Base-by-base conservation (phyloP, 1,284 basidiomycete species). In the Trichosporon sp. region DNA sequence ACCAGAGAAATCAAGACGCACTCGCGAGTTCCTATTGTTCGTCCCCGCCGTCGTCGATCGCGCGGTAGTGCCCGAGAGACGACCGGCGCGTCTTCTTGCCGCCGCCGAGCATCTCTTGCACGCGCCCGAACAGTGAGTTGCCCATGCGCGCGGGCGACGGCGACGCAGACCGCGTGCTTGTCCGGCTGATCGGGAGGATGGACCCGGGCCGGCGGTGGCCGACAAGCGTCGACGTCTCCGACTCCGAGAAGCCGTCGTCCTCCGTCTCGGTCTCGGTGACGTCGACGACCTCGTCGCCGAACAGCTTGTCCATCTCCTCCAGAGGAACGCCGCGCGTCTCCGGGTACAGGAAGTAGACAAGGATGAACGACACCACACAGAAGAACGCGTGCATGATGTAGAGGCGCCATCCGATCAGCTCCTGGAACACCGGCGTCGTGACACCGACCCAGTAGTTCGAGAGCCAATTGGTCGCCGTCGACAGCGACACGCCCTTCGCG, bases 331-430 rank as follows among this genome's bases (percentile, higher is more conserved):
- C 86, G 62, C 83, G 80, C 0, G 87, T 87, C 72, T 87, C 86
- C 25, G 85, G 85, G 70, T 85, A 86, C n/a, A 83, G 68, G 72
- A 80, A 80, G 72, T 77, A 80, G 25, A 80, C 79, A 31, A 95
- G 84, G 44, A 95, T 85, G 78, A 97, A 95, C 75, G 92, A 93
- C 78, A 90, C 89, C 15, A 88, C 87, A 81, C 95, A 95, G 84
- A 96, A 96, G 84, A 94, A 94, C 12, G 92, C 94, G 76, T 97
- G 94, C 92, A 99, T 95, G 0, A 93, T 92, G 83, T 98, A 98
- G 65, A 98, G 84, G 65, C 92, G 87, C 95, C 96, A 99, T 35
- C 88, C 87, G 75, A 99, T 98, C 44, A 87, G 83, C 73, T 96
- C 93, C 84, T 98, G 94, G 64, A 98, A 85, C 62, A 90, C 87